Evolutionary conservation across 805 yeast genomes (phyloP).

Genomic region (Lipomyces orientalis): DNA sequence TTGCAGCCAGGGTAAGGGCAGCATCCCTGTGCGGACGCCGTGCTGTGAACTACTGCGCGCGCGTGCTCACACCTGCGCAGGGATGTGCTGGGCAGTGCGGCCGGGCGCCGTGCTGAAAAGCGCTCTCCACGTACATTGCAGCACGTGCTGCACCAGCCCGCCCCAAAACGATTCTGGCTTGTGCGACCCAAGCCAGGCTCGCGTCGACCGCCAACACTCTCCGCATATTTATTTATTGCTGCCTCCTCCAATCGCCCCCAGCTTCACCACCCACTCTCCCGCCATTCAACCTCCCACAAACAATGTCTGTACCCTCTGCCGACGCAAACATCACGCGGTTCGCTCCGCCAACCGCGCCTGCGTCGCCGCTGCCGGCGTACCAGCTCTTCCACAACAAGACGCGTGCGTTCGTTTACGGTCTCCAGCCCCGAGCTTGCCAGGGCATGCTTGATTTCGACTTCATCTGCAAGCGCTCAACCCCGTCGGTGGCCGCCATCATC

Average conservation of each 20-base stretch:
- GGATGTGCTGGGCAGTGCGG: constrained; percentile 4
- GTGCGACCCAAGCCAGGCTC: background rate
- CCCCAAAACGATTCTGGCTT: constrained; percentile 6
- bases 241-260: constrained; percentile 9
- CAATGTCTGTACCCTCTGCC: constrained; percentile 14
- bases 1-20: constrained; percentile 3
- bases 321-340: constrained; percentile 43
- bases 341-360: constrained; percentile 42
- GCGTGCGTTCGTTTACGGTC: constrained; percentile 53
- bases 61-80: constrained; percentile 11
- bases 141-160: background rate
- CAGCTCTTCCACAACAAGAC: constrained; percentile 53
- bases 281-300: background rate
- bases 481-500: constrained; percentile 55
- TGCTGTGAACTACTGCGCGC: constrained; percentile 16
- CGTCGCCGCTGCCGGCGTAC: constrained; percentile 43
- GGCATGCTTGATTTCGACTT: constrained; percentile 57
- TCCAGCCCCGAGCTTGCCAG: constrained; percentile 56
- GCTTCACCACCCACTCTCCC: constrained; percentile 3
- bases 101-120: constrained; percentile 7
- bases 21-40: too few species aligned
- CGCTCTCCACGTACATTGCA: background rate
- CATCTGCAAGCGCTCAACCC: constrained; percentile 53
- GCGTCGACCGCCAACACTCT: background rate
- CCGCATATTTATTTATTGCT: background rate